phyloP scores from a whole-genome alignment of 2,329 filamentous ascomycete genomes.

The Botryotinia narcissicola region DNA sequence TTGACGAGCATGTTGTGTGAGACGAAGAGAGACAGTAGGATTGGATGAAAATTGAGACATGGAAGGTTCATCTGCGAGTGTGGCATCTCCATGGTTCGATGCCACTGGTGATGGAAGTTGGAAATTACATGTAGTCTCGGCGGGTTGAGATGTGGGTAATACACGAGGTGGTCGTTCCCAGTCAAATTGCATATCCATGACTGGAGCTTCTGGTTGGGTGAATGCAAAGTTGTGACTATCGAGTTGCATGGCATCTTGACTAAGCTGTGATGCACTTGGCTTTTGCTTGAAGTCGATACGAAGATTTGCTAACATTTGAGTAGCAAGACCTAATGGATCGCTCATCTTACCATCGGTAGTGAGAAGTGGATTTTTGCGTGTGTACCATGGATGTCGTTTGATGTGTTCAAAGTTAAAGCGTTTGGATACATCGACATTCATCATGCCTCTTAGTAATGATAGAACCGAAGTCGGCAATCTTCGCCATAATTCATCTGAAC shows the following conservation, averaged over 20 bases:
- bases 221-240: slow-evolving; percentile 64
- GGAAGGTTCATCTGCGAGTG: slow-evolving; percentile 80
- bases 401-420: slow-evolving; percentile 87
- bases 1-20: slow-evolving; percentile 83
- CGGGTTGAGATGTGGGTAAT: slow-evolving; percentile 45
- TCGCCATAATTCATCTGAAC: slow-evolving; percentile 81
- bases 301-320: slow-evolving; percentile 88
- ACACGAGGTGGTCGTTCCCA: slow-evolving; percentile 69
- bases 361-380: slow-evolving; percentile 74
- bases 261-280: slow-evolving; percentile 45
- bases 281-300: slow-evolving; percentile 80
- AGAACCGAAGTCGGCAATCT: slow-evolving; percentile 70
- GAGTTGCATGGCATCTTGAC: slow-evolving; percentile 65
- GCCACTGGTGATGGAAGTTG: slow-evolving; percentile 41
- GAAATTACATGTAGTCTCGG: slow-evolving; percentile 46
- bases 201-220: slow-evolving; percentile 81
- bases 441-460: slow-evolving; percentile 88
- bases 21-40: slow-evolving; percentile 74
- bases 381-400: slow-evolving; percentile 93
- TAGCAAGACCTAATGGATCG: slow-evolving; percentile 83
- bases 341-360: slow-evolving; percentile 69
- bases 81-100: slow-evolving; percentile 28
- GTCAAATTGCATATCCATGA: slow-evolving; percentile 75
- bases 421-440: slow-evolving; percentile 70
- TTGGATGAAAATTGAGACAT: slow-evolving; percentile 80